phyloP scores from a whole-genome alignment of 176 grass and related monocot genomes.

The Poa annua region DNA sequence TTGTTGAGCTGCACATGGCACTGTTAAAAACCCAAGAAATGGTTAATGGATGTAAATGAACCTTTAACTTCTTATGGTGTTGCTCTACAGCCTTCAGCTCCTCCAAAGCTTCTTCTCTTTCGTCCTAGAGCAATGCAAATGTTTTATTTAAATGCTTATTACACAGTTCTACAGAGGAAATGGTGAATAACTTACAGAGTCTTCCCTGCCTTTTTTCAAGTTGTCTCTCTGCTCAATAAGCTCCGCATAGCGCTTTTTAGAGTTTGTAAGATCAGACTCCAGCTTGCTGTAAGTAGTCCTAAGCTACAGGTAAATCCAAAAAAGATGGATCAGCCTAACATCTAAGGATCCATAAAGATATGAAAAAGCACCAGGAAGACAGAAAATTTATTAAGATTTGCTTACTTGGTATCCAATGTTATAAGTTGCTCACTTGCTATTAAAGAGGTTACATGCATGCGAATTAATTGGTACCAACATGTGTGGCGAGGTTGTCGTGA shows the following conservation, averaged over 20 bases:
- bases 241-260: constrained; percentile 66
- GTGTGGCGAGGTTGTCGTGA: not conserved
- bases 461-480: not conserved
- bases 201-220: constrained; percentile 93
- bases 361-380: not conserved
- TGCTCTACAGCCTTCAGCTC: constrained; percentile 70
- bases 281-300: constrained; percentile 77
- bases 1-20: constrained; percentile 31
- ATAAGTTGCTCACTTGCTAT: not conserved
- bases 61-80: constrained; percentile 83
- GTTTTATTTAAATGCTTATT: constrained; percentile 26
- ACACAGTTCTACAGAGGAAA: constrained; percentile 1
- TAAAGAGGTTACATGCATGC: not conserved
- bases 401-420: constrained; percentile 18
- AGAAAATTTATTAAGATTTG: not conserved
- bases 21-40: constrained; percentile 14
- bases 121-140: constrained; percentile 63
- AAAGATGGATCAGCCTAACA: constrained; percentile 7
- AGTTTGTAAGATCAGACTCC: constrained; percentile 76
- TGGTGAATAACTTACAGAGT: constrained; percentile 66
- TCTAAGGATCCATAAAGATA: not conserved
- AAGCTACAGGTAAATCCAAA: constrained; percentile 54
- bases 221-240: constrained; percentile 84
- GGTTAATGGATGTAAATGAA: constrained; percentile 29
- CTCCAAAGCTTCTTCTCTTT: constrained; percentile 76